Percentiles rank a stretch among this genome's conserved stretches.
Conservation (phyloP, 768 basidiomycete species). For the Suillus alpinus region DNA sequence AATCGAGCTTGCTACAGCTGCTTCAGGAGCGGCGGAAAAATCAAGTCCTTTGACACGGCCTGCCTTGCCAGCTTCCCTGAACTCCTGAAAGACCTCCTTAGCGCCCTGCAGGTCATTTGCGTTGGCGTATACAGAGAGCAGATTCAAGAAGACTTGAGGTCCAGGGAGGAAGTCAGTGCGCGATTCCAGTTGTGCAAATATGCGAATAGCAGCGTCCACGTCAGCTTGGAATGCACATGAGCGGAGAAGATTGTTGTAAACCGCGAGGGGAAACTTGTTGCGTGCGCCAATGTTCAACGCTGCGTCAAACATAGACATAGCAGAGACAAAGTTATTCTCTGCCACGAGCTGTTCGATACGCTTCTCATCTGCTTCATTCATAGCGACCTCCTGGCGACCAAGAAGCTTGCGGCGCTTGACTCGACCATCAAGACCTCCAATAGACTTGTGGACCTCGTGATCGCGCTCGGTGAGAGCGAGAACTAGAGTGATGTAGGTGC, state of each 20-base stretch:
- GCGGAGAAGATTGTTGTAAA: slow-evolving; percentile 58
- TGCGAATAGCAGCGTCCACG: slow-evolving; percentile 56
- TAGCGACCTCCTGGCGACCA: slow-evolving; percentile 19
- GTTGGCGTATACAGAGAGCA: slow-evolving; percentile 59
- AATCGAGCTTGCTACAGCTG: slow-evolving; percentile 16
- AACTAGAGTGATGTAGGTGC: slow-evolving; percentile 65
- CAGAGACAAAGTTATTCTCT: slow-evolving; percentile 71
- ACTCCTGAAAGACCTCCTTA: slow-evolving; percentile 64
- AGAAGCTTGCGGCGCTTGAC: slow-evolving; percentile 34
- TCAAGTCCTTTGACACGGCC: slow-evolving; percentile 33
- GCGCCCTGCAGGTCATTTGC: slow-evolving; percentile 47
- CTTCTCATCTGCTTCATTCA: slow-evolving; percentile 20
- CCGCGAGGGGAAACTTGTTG: slow-evolving; percentile 27
- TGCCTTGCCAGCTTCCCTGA: slow-evolving; percentile 38
- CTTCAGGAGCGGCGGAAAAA: slow-evolving; percentile 14
- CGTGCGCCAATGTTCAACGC: slow-evolving; percentile 36
- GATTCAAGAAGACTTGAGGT: slow-evolving; percentile 44
- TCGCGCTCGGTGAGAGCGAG: slow-evolving; percentile 64
- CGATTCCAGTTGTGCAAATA: slow-evolving; percentile 63
- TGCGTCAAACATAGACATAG: slow-evolving; percentile 70
- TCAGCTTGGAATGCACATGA: slow-evolving; percentile 58
- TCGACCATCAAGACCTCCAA: slow-evolving; percentile 42
- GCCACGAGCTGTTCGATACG: slow-evolving; percentile 44
- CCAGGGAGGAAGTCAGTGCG: slow-evolving; percentile 32
- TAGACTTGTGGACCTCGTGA: slow-evolving; percentile 51